phyloP scores from a whole-genome alignment of 2,329 filamentous ascomycete genomes.

The Pseudocercospora fijiensis region DNA sequence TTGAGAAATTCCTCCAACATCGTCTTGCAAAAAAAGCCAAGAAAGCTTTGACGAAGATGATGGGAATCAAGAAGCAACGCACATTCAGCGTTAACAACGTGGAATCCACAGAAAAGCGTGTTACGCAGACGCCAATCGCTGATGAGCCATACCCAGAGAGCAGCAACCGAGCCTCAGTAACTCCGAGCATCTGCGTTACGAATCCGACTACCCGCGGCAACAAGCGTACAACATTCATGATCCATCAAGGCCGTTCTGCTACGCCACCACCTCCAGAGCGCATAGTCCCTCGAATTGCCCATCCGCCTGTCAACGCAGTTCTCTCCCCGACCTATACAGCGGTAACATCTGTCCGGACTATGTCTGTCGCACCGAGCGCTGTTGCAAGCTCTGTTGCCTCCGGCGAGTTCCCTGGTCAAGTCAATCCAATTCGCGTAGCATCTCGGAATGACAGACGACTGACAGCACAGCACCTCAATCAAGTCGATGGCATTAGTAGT shows the following conservation, averaged over 20 bases:
- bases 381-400: neutral
- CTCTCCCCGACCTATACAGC: neutral
- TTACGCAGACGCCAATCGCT: neutral
- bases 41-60: neutral
- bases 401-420: constrained; percentile 13
- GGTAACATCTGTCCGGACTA: neutral
- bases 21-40: neutral
- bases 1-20: constrained; percentile 4
- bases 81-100: neutral
- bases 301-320: neutral
- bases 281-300: neutral
- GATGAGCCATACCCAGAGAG: neutral
- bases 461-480: neutral
- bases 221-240: neutral
- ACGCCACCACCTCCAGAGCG: neutral
- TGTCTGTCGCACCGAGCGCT: neutral
- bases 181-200: neutral
- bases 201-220: neutral
- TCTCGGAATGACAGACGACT: neutral
- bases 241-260: constrained; percentile 1
- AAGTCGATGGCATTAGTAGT: constrained; percentile 1
- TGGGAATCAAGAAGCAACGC: neutral
- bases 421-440: constrained; percentile 10
- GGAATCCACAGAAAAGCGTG: neutral
- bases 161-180: neutral